Conservation (phyloP, 345 rosid species). For the Eucalyptus pauciflora region DNA sequence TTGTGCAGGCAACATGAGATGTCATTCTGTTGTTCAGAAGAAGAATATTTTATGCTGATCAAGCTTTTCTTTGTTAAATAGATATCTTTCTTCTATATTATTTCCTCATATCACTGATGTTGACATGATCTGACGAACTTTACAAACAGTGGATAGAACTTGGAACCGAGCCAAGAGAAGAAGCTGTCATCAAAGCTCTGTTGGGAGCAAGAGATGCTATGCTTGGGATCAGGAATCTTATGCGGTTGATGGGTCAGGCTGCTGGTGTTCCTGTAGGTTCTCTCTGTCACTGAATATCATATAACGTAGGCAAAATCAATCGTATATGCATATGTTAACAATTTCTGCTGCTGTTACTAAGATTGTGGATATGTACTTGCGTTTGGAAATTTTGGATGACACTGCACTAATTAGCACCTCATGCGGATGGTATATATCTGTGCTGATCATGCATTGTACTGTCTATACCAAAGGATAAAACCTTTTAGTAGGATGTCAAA, state of each 20-base stretch:
- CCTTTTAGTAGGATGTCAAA: background rate
- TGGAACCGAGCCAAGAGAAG: constrained; percentile 42
- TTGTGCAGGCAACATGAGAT: background rate
- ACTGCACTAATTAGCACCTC: background rate
- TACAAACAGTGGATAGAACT: constrained; percentile 71
- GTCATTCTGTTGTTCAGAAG: background rate
- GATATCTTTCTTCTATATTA: background rate
- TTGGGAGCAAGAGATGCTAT: constrained; percentile 68
- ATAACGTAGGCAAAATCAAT: background rate
- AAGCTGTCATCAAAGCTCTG: constrained; percentile 46
- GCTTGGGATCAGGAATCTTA: constrained; percentile 58
- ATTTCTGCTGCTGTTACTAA: background rate
- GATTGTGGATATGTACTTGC: background rate
- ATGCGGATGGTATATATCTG: background rate
- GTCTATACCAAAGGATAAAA: background rate
- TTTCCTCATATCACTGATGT: background rate
- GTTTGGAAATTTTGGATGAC: background rate
- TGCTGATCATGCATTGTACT: background rate
- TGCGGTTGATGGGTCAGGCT: constrained; percentile 85
- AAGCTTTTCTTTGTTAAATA: background rate
- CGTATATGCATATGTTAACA: background rate
- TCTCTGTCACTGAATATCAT: background rate
- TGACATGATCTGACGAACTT: background rate
- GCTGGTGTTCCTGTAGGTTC: constrained; percentile 70
- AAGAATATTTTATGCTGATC: background rate